Evolutionary conservation across 2,329 filamentous ascomycete species (phyloP).

Genomic region (Monosporascus sp.): DNA sequence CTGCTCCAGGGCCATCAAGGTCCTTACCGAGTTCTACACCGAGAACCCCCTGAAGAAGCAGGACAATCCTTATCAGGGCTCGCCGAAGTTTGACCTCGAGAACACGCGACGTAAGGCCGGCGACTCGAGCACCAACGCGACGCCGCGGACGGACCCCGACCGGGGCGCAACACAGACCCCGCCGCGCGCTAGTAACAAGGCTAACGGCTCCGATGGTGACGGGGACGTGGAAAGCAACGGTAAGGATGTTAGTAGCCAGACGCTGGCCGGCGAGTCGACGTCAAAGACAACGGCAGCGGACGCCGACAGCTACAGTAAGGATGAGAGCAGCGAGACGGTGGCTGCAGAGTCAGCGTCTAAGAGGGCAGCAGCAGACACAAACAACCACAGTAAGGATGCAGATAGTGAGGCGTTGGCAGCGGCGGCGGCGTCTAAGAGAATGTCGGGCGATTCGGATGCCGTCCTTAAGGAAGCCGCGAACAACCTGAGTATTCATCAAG

Average conservation of each 20-base stretch:
- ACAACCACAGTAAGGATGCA: conserved; percentile 8
- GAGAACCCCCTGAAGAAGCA: conserved; percentile 59
- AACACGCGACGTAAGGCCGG: conserved; percentile 48
- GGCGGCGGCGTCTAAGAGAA: conserved; percentile 31
- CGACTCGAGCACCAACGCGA: conserved; percentile 43
- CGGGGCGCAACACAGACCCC: conserved; percentile 43
- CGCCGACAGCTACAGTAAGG: conserved; percentile 25
- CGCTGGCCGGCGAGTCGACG: conserved; percentile 26
- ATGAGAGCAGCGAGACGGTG: conserved; percentile 22
- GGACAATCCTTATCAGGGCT: conserved; percentile 45
- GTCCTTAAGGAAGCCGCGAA: conserved; percentile 28
- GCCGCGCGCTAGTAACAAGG: conserved; percentile 18
- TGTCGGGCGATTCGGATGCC: conserved; percentile 26
- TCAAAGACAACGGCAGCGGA: conserved; percentile 29
- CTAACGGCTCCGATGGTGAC: conserved; percentile 35
- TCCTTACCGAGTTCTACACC: conserved; percentile 65
- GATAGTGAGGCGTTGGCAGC: conserved; percentile 22
- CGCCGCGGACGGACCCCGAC: conserved; percentile 38
- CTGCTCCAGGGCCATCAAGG: conserved; percentile 67
- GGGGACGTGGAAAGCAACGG: conserved; percentile 10
- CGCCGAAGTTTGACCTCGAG: conserved; percentile 52
- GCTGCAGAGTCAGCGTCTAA: conserved; percentile 31
- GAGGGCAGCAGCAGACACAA: conserved; percentile 13
- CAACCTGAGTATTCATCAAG: conserved; percentile 18
- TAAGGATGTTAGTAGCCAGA: conserved; percentile 20